Evolutionary conservation across 257 asterid genomes (phyloP).

Genomic region (Misopates orontium): DNA sequence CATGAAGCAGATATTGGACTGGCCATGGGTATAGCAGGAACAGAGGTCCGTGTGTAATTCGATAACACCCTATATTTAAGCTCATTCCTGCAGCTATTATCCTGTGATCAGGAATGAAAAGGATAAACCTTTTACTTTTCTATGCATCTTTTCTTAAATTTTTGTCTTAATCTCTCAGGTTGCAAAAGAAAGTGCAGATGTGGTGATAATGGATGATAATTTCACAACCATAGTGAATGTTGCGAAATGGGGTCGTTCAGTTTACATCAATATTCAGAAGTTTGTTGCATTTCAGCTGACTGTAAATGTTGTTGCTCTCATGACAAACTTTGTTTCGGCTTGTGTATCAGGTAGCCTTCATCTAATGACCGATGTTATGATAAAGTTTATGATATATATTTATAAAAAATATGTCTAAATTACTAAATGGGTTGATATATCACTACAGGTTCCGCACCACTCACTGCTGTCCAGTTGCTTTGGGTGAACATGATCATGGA

Average conservation of each 20-base stretch:
- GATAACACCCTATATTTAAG: neutral
- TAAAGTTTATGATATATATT: too few species aligned
- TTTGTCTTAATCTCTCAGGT: constrained; percentile 45
- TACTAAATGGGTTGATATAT: neutral
- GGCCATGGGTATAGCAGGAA: constrained; percentile 65
- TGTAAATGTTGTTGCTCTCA: constrained; percentile 70
- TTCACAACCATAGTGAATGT: constrained; percentile 67
- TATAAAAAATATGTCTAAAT: neutral
- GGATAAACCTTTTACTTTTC: neutral
- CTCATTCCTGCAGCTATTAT: neutral
- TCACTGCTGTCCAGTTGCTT: constrained; percentile 80
- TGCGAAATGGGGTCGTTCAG: constrained; percentile 86
- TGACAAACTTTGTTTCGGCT: constrained; percentile 68
- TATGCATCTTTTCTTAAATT: neutral
- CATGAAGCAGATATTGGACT: constrained; percentile 64
- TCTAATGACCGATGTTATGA: neutral
- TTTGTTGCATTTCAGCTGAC: constrained; percentile 88
- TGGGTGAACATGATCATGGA: constrained; percentile 98
- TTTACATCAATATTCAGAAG: constrained; percentile 81
- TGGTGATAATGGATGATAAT: constrained; percentile 76
- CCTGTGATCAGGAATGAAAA: neutral
- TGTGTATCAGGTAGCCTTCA: constrained; percentile 60
- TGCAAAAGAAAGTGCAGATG: constrained; percentile 82
- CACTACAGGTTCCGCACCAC: constrained; percentile 77
- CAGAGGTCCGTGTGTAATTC: constrained; percentile 41